These are phyloP conservation scores for Bondarzewia mesenterica DNA, from an alignment of 1,284 basidiomycete species.

Conservation along the genomic window DNA sequence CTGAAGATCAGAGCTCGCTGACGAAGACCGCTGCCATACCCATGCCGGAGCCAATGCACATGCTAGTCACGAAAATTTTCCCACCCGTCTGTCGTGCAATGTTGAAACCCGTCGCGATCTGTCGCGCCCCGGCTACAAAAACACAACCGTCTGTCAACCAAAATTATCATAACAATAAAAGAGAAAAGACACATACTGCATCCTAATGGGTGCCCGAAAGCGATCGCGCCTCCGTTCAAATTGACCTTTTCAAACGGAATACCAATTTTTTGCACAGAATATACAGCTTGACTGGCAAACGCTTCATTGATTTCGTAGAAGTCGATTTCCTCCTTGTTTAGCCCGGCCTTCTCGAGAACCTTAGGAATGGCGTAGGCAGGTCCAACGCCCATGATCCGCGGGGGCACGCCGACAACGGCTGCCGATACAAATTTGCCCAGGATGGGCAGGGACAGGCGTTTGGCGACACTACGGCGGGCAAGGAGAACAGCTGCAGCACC, in stretches of 20 bases:
- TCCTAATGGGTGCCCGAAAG: constrained; percentile 80
- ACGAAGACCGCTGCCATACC: constrained; percentile 80
- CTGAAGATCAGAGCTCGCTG: constrained; percentile 63
- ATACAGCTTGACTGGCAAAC: constrained; percentile 84
- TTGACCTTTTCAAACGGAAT: constrained; percentile 82
- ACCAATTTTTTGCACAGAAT: constrained; percentile 68
- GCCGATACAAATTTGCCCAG: constrained; percentile 87
- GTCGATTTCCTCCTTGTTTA: constrained; percentile 75
- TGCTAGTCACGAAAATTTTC: constrained; percentile 82
- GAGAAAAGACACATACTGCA: constrained; percentile 48
- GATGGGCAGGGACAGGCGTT: constrained; percentile 86
- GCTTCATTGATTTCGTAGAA: constrained; percentile 96
- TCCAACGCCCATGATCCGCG: constrained; percentile 86
- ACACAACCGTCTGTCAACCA: neutral
- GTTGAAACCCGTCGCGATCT: constrained; percentile 79
- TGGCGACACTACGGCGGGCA: constrained; percentile 79
- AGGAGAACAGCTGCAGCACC: constrained; percentile 94
- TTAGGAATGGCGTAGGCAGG: constrained; percentile 88
- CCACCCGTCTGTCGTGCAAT: constrained; percentile 73
- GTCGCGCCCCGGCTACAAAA: constrained; percentile 72
- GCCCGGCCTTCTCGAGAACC: constrained; percentile 65
- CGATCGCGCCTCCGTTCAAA: constrained; percentile 84
- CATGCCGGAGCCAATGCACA: constrained; percentile 96
- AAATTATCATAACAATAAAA: neutral
- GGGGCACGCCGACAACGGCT: constrained; percentile 77